A percentile compares a stretch with the other conserved stretches of the same genome.
Conservation (phyloP, 768 basidiomycete genomes). For the Erythrobasidium yunnanense region DNA sequence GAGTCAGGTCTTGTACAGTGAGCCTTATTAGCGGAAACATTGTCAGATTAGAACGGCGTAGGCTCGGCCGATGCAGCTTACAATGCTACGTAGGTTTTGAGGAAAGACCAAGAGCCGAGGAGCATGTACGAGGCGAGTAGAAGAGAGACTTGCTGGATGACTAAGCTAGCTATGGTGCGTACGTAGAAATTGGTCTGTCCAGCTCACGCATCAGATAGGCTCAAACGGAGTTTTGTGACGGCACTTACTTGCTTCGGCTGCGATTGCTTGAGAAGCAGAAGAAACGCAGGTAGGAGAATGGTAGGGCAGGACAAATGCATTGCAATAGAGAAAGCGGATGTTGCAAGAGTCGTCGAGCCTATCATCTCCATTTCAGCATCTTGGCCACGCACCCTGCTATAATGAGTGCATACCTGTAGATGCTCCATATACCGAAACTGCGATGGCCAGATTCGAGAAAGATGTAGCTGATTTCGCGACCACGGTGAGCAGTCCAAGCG, state of each 20-base stretch:
- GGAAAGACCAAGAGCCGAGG: conserved; percentile 33
- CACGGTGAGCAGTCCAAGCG: conserved; percentile 69
- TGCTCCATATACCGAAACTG: conserved; percentile 61
- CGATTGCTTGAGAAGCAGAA: conserved; percentile 58
- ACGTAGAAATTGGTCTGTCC: not conserved
- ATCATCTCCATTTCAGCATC: not conserved
- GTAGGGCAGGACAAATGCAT: conserved; percentile 51
- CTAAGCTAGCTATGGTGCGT: conserved; percentile 46
- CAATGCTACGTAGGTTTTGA: conserved; percentile 32
- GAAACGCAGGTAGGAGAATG: conserved; percentile 53
- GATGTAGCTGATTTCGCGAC: conserved; percentile 71
- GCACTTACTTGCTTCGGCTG: conserved; percentile 48
- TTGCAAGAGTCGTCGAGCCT: conserved; percentile 54
- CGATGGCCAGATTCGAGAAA: conserved; percentile 63
- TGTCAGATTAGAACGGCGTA: not conserved
- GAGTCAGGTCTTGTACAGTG: conserved; percentile 74
- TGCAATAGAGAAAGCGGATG: conserved; percentile 60
- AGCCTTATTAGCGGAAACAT: conserved; percentile 44
- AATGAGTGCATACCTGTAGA: conserved; percentile 49
- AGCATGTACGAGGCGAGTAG: conserved; percentile 8
- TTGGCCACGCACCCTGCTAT: not conserved
- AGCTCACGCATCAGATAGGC: not conserved
- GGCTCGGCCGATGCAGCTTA: conserved; percentile 4
- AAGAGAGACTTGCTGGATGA: conserved; percentile 45
- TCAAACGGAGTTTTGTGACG: too few relatives aligned